Base-by-base conservation (phyloP, 139 green algal species). In the Monoraphidium neglectum region DNA sequence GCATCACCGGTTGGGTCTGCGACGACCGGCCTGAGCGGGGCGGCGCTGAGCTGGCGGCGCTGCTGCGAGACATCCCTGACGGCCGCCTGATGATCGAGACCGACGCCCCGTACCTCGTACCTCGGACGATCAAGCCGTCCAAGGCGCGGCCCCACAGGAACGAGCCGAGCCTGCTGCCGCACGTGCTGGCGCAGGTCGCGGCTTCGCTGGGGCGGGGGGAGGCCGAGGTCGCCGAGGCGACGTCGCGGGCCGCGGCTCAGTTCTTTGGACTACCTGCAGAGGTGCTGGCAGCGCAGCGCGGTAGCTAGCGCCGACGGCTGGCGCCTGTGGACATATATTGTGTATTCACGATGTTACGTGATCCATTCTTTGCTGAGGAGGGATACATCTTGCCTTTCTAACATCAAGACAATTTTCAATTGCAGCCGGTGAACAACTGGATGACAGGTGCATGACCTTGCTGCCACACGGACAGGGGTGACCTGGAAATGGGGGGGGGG, bases 11-110 rank as follows among this genome's bases (percentile, higher is more conserved):
- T 30, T 95, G 87, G 87, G 74, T 95, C 30, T 89, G 80, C 38
- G 90, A 95, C 60, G 90, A 95, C 49, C 75, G 90, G 37, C 86
- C 83, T 0, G 90, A 93, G 28, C 72, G 87, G 0, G 86, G 91
- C 47, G 88, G 80, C 37, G 85, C 81, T 37, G 78, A 90, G 70
- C 85, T 94, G 59, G 87, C 89, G 0, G 74, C 80, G 0, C 77
- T 94, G 40, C 83, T 95, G 26, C 40, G 68, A 1, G 60, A 59
- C 3, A 90, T 96, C 10, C 88, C 91, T 1, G 43, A 38, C 0
- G 83, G 93, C 66, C 66, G 78, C 4, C 79, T 96, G 15, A 87
- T 96, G 82, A 86, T 96, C 8, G 90, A 96, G 72, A 95, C 91
- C 8, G 91, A 96, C 74, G 83, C 79, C 15, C 91, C 91, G 0